phyloP scores from a whole-genome alignment of 1,284 basidiomycete species.

The Moesziomyces sp. region DNA sequence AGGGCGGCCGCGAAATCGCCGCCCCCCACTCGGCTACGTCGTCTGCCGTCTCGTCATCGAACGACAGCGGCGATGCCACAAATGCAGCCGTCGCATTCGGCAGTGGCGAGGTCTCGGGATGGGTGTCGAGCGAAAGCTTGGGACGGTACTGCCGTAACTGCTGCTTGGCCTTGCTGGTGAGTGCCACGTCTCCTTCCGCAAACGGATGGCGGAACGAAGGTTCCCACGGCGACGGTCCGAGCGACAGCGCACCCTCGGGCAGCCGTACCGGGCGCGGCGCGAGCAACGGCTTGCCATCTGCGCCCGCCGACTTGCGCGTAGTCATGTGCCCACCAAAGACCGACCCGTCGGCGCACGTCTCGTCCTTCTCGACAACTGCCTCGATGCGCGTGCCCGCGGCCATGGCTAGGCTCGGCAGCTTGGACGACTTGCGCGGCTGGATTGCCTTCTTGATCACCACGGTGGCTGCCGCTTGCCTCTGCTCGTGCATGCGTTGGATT shows the following conservation, averaged over 20 bases:
- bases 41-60: neutral
- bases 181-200: conserved; percentile 5
- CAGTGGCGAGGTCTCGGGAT: conserved; percentile 13
- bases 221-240: conserved; percentile 24
- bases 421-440: conserved; percentile 18
- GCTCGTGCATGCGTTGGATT: conserved; percentile 10
- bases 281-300: neutral
- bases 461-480: conserved; percentile 5
- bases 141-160: conserved; percentile 3
- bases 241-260: conserved; percentile 22
- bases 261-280: conserved; percentile 5
- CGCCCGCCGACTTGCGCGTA: neutral
- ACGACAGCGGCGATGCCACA: conserved; percentile 4
- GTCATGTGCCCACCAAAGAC: conserved; percentile 5
- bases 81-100: conserved; percentile 8
- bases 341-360: conserved; percentile 2
- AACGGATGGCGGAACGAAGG: conserved; percentile 31
- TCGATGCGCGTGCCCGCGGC: neutral
- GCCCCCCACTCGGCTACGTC: neutral
- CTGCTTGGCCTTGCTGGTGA: conserved; percentile 19
- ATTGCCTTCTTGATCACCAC: conserved; percentile 8
- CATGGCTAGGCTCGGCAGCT: neutral
- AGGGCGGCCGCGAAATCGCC: conserved; percentile 12
- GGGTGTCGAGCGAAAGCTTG: conserved; percentile 23
- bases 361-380: conserved; percentile 11